phyloP scores from a whole-genome alignment of 2,329 filamentous ascomycete species.

The Fonsecaea monophora region DNA sequence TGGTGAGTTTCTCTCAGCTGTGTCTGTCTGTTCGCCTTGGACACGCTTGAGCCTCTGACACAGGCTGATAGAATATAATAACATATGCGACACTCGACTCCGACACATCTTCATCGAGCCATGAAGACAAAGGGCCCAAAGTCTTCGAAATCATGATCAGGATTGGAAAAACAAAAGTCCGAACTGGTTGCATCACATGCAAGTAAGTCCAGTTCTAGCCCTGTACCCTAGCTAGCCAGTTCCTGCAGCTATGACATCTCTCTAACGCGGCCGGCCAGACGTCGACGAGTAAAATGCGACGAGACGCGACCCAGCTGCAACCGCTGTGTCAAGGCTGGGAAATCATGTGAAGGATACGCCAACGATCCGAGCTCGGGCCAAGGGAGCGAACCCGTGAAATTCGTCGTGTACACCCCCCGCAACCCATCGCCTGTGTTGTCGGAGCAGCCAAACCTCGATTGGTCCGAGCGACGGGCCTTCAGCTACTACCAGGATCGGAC shows the following conservation, averaged over 20 bases:
- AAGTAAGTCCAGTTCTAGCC: conserved; percentile 28
- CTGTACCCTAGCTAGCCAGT: neutral
- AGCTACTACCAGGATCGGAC: conserved; percentile 43
- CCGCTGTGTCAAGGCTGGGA: conserved; percentile 42
- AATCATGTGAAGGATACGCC: conserved; percentile 43
- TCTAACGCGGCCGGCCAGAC: conserved; percentile 10
- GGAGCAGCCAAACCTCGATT: conserved; percentile 29
- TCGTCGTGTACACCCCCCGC: conserved; percentile 30
- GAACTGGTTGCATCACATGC: conserved; percentile 36
- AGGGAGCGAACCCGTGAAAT: conserved; percentile 19
- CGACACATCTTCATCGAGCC: neutral
- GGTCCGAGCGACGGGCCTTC: conserved; percentile 40
- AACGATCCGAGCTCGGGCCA: conserved; percentile 14
- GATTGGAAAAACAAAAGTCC: conserved; percentile 34
- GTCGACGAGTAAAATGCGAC: conserved; percentile 42
- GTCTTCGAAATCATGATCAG: conserved; percentile 28
- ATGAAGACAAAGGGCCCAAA: neutral
- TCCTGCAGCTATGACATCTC: neutral
- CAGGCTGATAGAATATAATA: neutral
- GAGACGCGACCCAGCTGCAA: conserved; percentile 41
- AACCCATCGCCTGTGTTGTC: conserved; percentile 7
- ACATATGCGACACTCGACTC: neutral
- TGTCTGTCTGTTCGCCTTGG: neutral
- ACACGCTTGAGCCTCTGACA: neutral
- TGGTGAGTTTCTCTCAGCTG: neutral